A percentile compares a stretch with the other conserved stretches of the same genome.
Conservation (phyloP, 2,329 filamentous ascomycete species). For the Daldinia sp. region DNA sequence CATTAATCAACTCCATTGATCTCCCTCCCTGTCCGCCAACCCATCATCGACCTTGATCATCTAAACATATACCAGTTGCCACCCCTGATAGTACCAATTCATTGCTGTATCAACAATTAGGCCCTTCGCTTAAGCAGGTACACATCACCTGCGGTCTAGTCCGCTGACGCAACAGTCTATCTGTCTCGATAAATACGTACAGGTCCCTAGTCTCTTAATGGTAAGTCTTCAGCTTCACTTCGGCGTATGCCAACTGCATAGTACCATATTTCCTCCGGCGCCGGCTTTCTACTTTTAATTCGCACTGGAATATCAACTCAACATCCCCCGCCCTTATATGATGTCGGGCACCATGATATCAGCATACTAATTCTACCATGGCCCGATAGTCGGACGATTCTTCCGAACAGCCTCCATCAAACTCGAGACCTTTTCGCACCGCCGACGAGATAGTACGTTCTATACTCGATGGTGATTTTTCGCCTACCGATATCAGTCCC, state of each 20-base stretch:
- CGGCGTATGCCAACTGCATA: constrained; percentile 1
- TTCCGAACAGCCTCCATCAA: constrained; percentile 46
- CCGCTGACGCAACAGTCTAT: constrained; percentile 25
- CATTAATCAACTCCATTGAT: constrained; percentile 19
- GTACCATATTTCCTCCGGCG: constrained; percentile 7
- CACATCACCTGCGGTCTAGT: constrained; percentile 16
- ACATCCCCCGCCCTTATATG: neutral
- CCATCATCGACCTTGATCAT: constrained; percentile 13
- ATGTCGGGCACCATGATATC: neutral
- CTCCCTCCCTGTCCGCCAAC: constrained; percentile 14
- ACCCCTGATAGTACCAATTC: constrained; percentile 3
- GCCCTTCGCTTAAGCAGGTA: constrained; percentile 17
- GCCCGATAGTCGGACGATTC: constrained; percentile 50
- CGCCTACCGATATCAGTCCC: constrained; percentile 55
- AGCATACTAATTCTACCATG: constrained; percentile 23
- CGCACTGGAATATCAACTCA: constrained; percentile 1
- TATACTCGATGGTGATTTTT: constrained; percentile 56
- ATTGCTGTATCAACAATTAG: neutral
- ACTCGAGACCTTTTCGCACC: constrained; percentile 46
- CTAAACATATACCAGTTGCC: constrained; percentile 29
- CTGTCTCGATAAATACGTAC: constrained; percentile 21
- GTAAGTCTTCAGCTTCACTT: constrained; percentile 45
- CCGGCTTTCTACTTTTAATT: neutral
- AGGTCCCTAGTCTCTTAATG: constrained; percentile 50
- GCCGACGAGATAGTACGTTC: constrained; percentile 54